Evolutionary conservation across 805 yeast species (phyloP), one percentile per base, ranked within the genome.

Genomic region (Candida chilensis): DNA sequence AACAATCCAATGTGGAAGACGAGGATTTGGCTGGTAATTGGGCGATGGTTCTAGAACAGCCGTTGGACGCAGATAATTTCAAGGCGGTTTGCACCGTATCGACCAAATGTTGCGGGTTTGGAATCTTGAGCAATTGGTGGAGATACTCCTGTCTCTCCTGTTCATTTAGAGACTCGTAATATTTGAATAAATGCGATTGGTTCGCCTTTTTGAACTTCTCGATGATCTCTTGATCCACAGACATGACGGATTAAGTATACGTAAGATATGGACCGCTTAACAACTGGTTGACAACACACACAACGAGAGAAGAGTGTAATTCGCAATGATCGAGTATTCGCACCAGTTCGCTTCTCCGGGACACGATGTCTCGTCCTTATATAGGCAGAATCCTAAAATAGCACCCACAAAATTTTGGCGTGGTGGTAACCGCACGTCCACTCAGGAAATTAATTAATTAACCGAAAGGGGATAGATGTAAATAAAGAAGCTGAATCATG

Each of bases 121-220:
- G 54, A 25, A 62, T 48, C 26, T 41, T 33, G 11, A 48, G 26
- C 29, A 63, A 49, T 39, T 61, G 68, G 13, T 37, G 32, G 12
- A 46, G 32, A 24, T 50, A 48, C 12, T 35, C 29, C 5, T 38
- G 32, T 37, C 59, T 44, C 27, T 52, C 40, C 4, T 34, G 39
- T 3, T 35, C 31, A 9, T 42, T 16, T 32, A 61, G 48, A 14
- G 39, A 24, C 27, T 49, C 50, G 38, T 44, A 54, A 32, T 51
- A 56, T 27, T 47, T 37, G 40, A 57, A 58, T 17, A 61, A 38
- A 31, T 61, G 67, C 14, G 37, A 35, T 37, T 61, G 68, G 22
- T 49, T 43, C 3, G 66, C 65, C 15, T 41, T 34, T 21, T 40
- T 38, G 37, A 47, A 58, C 11, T 42, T 29, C 18, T 52, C n/a